Conservation (phyloP, 176 grass and related monocot genomes). For the Puccinellia tenuiflora region DNA sequence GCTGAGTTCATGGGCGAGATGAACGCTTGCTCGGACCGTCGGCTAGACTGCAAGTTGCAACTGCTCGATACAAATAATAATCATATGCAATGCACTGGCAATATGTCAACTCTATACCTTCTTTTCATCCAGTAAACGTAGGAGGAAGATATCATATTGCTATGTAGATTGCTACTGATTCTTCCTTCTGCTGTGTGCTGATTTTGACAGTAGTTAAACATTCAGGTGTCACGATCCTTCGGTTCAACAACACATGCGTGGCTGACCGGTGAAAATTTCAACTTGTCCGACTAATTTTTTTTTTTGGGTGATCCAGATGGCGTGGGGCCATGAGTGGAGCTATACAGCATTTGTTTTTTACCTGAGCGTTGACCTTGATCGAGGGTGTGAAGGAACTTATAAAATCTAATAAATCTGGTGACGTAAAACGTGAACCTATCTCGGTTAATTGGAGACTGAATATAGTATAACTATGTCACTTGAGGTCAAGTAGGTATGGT, state of each 20-base stretch:
- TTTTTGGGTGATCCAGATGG: background rate
- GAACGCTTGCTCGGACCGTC: background rate
- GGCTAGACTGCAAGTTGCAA: background rate
- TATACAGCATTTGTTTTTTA: background rate
- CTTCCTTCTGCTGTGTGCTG: background rate
- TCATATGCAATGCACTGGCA: background rate
- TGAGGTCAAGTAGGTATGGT: too few species aligned
- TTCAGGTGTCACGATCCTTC: background rate
- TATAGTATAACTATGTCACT: background rate
- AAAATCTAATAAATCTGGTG: background rate
- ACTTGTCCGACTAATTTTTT: background rate
- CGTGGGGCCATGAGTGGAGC: background rate
- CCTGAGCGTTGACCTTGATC: background rate
- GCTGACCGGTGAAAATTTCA: background rate
- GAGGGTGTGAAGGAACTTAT: background rate
- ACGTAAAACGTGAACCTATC: background rate
- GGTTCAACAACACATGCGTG: background rate
- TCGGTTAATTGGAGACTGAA: background rate
- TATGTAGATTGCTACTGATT: background rate
- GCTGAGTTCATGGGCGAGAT: background rate
- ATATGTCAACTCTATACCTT: conserved; percentile 1
- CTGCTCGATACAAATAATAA: background rate
- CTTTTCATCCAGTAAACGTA: background rate
- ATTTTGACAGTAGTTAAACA: background rate
- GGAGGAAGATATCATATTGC: background rate